phyloP scores from a whole-genome alignment of 1,284 basidiomycete genomes.

The Puccinia coronata region DNA sequence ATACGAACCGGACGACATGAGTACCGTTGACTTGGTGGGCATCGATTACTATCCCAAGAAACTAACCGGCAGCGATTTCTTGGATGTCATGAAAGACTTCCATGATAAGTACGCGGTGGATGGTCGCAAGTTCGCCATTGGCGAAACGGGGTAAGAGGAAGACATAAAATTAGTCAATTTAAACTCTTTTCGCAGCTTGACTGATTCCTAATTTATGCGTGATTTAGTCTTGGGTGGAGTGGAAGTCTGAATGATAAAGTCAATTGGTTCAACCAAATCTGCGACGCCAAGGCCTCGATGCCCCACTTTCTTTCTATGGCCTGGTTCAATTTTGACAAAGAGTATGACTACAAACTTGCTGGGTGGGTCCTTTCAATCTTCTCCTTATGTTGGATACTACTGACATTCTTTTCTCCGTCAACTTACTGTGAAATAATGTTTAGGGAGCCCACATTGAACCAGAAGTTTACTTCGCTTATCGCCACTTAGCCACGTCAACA shows the following conservation, averaged over 20 bases:
- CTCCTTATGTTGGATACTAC: neutral
- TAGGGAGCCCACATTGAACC: constrained; percentile 1
- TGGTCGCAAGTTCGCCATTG: constrained; percentile 57
- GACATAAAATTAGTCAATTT: no score
- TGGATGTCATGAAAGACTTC: constrained; percentile 57
- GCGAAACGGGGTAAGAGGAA: constrained; percentile 58
- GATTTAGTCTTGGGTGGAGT: constrained; percentile 51
- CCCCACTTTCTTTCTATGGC: constrained; percentile 57
- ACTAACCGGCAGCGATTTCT: constrained; percentile 52
- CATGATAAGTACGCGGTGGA: constrained; percentile 57
- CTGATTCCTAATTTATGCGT: no score
- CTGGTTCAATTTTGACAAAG: constrained; percentile 58
- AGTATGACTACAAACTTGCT: constrained; percentile 54
- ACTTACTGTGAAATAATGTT: no score
- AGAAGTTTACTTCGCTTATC: constrained; percentile 27
- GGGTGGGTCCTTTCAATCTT: constrained; percentile 14
- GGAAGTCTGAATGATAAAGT: constrained; percentile 54
- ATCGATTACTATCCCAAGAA: constrained; percentile 57
- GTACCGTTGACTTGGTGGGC: constrained; percentile 57
- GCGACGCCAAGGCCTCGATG: constrained; percentile 53
- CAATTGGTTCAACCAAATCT: constrained; percentile 55
- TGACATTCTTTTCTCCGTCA: neutral
- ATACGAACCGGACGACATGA: constrained; percentile 56
- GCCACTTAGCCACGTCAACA: neutral
- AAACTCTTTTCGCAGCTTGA: no score